Evolutionary conservation across 495 filamentous ascomycete genomes (phyloP), one percentile per base, ranked within the genome.

Genomic region (Tuber microsphaerosporum): DNA sequence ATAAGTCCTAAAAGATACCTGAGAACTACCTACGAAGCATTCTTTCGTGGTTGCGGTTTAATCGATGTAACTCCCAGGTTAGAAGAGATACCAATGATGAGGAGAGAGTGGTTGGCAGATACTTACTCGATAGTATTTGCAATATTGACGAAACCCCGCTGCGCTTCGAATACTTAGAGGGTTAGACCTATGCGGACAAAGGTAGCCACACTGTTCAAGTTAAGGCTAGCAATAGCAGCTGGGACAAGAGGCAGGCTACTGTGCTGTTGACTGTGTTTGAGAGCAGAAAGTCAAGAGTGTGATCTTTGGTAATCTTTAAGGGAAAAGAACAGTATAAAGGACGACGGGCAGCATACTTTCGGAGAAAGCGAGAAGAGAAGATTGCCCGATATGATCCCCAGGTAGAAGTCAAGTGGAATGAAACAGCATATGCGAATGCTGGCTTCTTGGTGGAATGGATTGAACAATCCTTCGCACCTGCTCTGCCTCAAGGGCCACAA

Each of bases 231-330:
- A 56, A 34, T 42, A 74, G 26, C 46, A 39, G 68, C 9, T 74
- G 14, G 51, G 73, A 70, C 44, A 74, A 70, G 42, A 20, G 72
- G 71, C 45, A 77, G 41, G 72, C 68, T 34, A 77, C 75, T 2
- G 8, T 77, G 8, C n/a, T 77, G 12, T 41, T 77, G 1, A 39
- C 3, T 4, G 61, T 70, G 22, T 77, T 77, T 51, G 72, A 69
- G 1, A 26, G 42, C 69, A 34, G 69, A 1, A 71, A 16, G 10
- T 4, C 73, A 37, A 20, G 12, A 44, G 46, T 77, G 0, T 65
- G 71, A 9, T 69, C 69, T 20, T 43, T 75, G 17, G 69, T 72
- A 44, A 34, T 77, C 2, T 75, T 74, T 69, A 75, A 71, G 69
- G 73, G 69, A 20, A 69, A 26, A 0, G 48, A 77, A 42, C 7